Evolutionary conservation across 2,329 filamentous ascomycete genomes (phyloP).

Genomic region (Aureobasidium sp.): DNA sequence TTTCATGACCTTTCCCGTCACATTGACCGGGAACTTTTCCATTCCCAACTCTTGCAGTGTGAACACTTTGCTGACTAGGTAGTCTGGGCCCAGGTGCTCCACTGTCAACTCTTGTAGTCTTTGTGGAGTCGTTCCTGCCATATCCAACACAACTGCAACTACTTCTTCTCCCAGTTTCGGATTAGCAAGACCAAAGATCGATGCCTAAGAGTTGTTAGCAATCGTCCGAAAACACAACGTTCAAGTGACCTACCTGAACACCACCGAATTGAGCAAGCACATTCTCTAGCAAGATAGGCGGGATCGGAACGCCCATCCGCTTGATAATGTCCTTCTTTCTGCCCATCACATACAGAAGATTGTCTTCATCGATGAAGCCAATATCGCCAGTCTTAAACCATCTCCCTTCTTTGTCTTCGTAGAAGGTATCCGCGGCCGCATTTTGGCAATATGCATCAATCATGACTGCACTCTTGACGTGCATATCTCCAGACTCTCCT

Average conservation of each 20-base stretch:
- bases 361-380: neutral
- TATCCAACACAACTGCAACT: neutral
- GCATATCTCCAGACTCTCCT: neutral
- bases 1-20: slow-evolving; percentile 4
- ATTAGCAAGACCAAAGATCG: neutral
- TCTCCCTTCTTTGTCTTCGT: neutral
- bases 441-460: neutral
- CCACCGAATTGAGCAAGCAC: neutral
- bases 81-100: neutral
- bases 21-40: neutral
- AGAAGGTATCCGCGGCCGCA: neutral
- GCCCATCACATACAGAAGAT: neutral
- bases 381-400: slow-evolving; percentile 2
- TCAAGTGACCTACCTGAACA: neutral
- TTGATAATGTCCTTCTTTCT: slow-evolving; percentile 7
- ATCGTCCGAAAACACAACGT: neutral
- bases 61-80: neutral
- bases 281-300: neutral
- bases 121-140: neutral
- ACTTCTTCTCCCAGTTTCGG: neutral
- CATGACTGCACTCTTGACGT: neutral
- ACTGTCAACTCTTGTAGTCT: neutral
- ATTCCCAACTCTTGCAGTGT: neutral
- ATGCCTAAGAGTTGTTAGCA: neutral
- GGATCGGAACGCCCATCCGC: neutral